Evolutionary conservation across 129 eudicot genomes (phyloP), one percentile per base, ranked within the genome.

Genomic region (Saposhnikovia divaricata): DNA sequence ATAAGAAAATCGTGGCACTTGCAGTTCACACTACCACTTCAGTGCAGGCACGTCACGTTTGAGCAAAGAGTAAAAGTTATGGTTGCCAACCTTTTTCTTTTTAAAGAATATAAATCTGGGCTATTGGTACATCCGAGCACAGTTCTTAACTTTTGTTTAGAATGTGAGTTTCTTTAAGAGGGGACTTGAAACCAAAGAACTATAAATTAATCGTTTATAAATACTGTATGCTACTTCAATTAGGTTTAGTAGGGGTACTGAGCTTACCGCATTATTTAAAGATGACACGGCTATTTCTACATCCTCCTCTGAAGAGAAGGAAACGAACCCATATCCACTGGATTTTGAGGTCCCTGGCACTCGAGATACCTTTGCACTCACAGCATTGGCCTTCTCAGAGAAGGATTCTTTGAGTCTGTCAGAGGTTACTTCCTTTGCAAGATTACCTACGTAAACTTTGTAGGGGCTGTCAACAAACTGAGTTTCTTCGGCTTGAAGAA

Each of bases 331-430:
- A 80, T 83, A 95, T 25, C 97, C 97, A 48, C 85, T 89, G 65
- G 97, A 90, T 80, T 95, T 95, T 25, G 97, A 92, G 79, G 98
- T 90, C 59, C 97, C 97, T 0, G 96, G 98, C 72, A 87, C 92
- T 79, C 98, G 93, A 12, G 92, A 87, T 40, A 95, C 88, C 87
- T 92, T 95, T 65, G 97, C 98, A 48, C 98, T 86, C 27, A 91
- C 79, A 77, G 84, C 98, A n/a, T 87, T 86, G 31, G 97, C 98
- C 83, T 90, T 92, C 53, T 87, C 90, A 3, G 98, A 83, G 75
- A 95, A 95, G 69, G 89, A 90, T 39, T 59, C 81, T 85, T 92
- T 90, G 37, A 95, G 91, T 6, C 83, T 74, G 11, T 90, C 98
- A 16, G 94, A 82, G 42, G 98, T 95, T 74, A 89, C 97, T 0